These are phyloP conservation scores for Bipolaris gigantea DNA, from an alignment of 2,329 filamentous ascomycete species.

Conservation along the genomic window DNA sequence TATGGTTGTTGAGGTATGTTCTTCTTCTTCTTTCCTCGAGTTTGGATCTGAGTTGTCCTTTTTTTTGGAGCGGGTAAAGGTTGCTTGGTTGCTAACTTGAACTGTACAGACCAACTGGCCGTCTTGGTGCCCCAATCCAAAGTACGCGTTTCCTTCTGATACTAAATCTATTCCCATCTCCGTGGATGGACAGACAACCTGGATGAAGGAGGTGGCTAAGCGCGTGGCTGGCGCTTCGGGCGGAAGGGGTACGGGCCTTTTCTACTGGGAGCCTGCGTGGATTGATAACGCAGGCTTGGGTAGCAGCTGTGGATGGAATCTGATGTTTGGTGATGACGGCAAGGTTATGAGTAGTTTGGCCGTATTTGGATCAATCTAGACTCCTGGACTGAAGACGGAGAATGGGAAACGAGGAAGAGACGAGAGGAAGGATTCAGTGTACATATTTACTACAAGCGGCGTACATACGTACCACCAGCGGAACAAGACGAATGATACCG, in stretches of 20 bases:
- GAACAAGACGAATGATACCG: background rate
- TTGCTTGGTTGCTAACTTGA: no score
- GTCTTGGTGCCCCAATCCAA: slow-evolving; percentile 61
- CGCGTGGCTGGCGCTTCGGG: slow-evolving; percentile 57
- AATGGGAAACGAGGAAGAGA: background rate
- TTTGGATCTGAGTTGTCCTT: no score
- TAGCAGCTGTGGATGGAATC: slow-evolving; percentile 66
- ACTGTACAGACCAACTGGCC: slow-evolving; percentile 63
- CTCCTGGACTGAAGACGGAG: background rate
- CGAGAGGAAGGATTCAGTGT: background rate
- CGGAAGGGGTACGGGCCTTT: slow-evolving; percentile 59
- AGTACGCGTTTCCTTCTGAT: slow-evolving; percentile 63
- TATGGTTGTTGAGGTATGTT: slow-evolving; percentile 61
- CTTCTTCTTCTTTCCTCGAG: no score
- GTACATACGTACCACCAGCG: slow-evolving; percentile 2
- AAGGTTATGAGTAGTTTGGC: slow-evolving; percentile 60
- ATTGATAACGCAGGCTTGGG: slow-evolving; percentile 66
- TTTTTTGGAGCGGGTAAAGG: no score
- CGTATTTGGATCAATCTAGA: slow-evolving; percentile 50
- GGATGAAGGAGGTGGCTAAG: slow-evolving; percentile 61
- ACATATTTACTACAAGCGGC: slow-evolving; percentile 4
- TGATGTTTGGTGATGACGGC: slow-evolving; percentile 61
- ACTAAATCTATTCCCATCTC: slow-evolving; percentile 63
- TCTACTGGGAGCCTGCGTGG: slow-evolving; percentile 77
- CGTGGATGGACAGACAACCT: slow-evolving; percentile 63